phyloP scores from a whole-genome alignment of 495 filamentous ascomycete species.

The Penicillium lagena region DNA sequence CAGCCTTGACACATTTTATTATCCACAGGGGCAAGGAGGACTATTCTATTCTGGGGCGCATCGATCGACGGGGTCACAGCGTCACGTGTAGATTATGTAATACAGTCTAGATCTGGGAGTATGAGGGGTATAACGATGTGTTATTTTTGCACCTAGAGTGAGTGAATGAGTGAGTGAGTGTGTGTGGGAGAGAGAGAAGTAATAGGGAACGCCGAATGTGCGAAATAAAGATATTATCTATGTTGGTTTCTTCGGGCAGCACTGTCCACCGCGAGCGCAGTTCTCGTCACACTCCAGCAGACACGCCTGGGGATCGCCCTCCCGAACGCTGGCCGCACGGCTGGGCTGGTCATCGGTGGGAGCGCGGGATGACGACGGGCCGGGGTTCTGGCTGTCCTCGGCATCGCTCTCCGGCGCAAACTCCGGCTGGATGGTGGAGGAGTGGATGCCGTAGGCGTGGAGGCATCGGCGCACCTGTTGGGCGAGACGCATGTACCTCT shows the following conservation, averaged over 20 bases:
- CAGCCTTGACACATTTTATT: too few relatives aligned
- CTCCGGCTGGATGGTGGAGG: slow-evolving; percentile 96
- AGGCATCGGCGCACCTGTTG: slow-evolving; percentile 74
- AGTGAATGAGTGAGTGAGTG: not conserved
- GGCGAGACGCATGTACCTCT: slow-evolving; percentile 85
- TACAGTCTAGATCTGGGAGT: too few relatives aligned
- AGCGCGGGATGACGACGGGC: slow-evolving; percentile 16
- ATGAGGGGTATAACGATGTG: too few relatives aligned
- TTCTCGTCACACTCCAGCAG: slow-evolving; percentile 82
- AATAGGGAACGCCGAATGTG: not conserved
- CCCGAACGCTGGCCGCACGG: slow-evolving; percentile 43
- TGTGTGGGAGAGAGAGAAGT: not conserved
- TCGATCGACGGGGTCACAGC: too few relatives aligned
- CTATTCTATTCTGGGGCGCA: too few relatives aligned
- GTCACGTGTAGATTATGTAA: too few relatives aligned
- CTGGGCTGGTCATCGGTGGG: slow-evolving; percentile 28
- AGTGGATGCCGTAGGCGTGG: slow-evolving; percentile 94
- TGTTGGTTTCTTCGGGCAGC: slow-evolving; percentile 53
- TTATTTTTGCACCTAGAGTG: slow-evolving; percentile 4
- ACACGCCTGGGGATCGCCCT: slow-evolving; percentile 54
- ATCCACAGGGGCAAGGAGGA: too few relatives aligned
- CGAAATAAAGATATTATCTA: not conserved
- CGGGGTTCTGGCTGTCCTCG: slow-evolving; percentile 34
- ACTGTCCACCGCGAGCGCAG: slow-evolving; percentile 63
- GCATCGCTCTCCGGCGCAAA: slow-evolving; percentile 62